Conservation (phyloP, 768 basidiomycete species). For the Suillus subluteus region DNA sequence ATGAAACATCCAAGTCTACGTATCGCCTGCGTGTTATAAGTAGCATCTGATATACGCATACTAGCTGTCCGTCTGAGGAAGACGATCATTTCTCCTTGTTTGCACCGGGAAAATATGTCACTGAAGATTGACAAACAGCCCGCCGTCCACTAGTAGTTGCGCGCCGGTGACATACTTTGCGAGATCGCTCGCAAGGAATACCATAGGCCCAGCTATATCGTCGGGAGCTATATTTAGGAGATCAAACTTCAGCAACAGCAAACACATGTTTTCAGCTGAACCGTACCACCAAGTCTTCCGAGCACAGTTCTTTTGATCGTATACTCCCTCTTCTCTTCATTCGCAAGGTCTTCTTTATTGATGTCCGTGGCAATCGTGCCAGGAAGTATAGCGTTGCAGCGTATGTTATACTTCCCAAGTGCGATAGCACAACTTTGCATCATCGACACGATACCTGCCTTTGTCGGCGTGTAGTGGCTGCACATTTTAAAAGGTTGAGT, state of each 20-base stretch:
- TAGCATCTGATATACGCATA: neutral
- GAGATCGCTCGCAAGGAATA: slow-evolving; percentile 74
- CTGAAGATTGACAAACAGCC: slow-evolving; percentile 75
- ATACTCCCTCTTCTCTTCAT: slow-evolving; percentile 57
- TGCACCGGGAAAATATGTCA: slow-evolving; percentile 27
- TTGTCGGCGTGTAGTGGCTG: slow-evolving; percentile 80
- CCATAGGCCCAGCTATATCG: slow-evolving; percentile 74
- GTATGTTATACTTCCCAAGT: slow-evolving; percentile 74
- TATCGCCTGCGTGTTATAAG: neutral
- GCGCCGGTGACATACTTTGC: slow-evolving; percentile 73
- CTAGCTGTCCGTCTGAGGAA: neutral
- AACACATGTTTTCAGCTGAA: neutral
- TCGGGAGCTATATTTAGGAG: slow-evolving; percentile 49
- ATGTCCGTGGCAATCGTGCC: slow-evolving; percentile 80
- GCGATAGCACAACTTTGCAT: slow-evolving; percentile 84
- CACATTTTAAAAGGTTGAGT: neutral
- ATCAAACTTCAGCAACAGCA: neutral
- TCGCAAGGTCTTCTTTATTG: slow-evolving; percentile 74
- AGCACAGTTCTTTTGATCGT: slow-evolving; percentile 69
- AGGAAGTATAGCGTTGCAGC: slow-evolving; percentile 73
- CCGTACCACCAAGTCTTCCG: slow-evolving; percentile 63
- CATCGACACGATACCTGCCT: slow-evolving; percentile 75
- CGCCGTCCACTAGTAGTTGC: slow-evolving; percentile 71
- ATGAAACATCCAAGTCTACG: neutral
- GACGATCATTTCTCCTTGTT: neutral